A percentile compares a stretch with the other conserved stretches of the same genome.
These are phyloP conservation scores for Arachnomyces sp. DNA, from an alignment of 2,329 filamentous ascomycete species.

Conservation along the genomic window DNA sequence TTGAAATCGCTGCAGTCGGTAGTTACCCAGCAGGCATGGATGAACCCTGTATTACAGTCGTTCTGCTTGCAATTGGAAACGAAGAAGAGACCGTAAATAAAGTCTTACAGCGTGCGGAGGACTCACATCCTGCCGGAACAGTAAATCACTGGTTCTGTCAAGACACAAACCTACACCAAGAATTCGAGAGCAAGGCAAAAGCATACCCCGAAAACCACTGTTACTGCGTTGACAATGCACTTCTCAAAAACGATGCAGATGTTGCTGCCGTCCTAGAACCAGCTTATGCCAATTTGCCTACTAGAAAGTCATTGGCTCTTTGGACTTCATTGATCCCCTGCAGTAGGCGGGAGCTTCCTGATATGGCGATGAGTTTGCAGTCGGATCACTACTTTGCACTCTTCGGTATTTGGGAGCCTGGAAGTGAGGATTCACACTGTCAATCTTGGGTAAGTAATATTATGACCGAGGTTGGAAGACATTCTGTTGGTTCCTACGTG, in stretches of 20 bases:
- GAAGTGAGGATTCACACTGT: constrained; percentile 39
- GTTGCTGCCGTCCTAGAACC: constrained; percentile 38
- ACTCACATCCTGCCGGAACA: constrained; percentile 31
- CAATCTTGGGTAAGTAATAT: constrained; percentile 38
- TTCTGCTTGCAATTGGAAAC: too few species aligned
- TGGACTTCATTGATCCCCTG: constrained; percentile 48
- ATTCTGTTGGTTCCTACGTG: constrained; percentile 45
- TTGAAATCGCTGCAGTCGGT: too few species aligned
- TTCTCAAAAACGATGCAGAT: constrained; percentile 42
- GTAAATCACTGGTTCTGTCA: constrained; percentile 32
- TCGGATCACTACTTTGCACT: constrained; percentile 51
- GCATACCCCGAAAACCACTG: constrained; percentile 45
- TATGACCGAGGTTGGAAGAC: constrained; percentile 33
- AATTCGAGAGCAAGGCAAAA: constrained; percentile 35
- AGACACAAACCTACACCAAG: constrained; percentile 35
- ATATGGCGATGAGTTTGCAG: constrained; percentile 51
- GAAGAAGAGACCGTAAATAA: constrained; percentile 20
- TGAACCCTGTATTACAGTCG: too few species aligned
- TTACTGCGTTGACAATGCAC: constrained; percentile 47
- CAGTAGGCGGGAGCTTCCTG: constrained; percentile 33
- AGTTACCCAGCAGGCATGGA: too few species aligned
- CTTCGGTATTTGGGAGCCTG: constrained; percentile 46
- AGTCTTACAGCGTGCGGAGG: constrained; percentile 32
- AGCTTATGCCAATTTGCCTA: constrained; percentile 44
- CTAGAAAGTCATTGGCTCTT: constrained; percentile 39